phyloP scores from a whole-genome alignment of 176 grass and related monocot species.

The Triticum urartu region DNA sequence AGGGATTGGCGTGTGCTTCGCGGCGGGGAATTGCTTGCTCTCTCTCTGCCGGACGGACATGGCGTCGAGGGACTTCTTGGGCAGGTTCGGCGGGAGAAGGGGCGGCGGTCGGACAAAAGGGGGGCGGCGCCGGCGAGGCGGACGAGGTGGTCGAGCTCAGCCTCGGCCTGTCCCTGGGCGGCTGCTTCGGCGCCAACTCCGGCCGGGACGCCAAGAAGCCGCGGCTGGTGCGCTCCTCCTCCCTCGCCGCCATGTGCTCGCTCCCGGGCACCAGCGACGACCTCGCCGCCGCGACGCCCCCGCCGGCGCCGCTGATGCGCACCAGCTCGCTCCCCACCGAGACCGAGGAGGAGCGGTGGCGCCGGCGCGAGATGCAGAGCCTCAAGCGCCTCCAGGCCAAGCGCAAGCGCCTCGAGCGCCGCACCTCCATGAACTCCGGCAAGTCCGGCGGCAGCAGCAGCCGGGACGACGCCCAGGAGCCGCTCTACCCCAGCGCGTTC shows the following conservation, averaged over 20 bases:
- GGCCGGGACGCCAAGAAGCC: constrained; percentile 50
- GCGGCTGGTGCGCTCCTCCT: constrained; percentile 60
- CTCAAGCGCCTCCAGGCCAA: constrained; percentile 77
- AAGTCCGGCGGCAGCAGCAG: not conserved
- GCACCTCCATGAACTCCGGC: constrained; percentile 68
- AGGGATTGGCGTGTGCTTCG: not conserved
- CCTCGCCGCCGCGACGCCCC: constrained; percentile 16
- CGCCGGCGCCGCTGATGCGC: constrained; percentile 44
- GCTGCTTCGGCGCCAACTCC: constrained; percentile 67
- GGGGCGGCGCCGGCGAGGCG: constrained; percentile 4
- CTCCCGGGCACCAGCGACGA: constrained; percentile 34
- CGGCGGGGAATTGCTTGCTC: not conserved
- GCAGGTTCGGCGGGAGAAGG: constrained; percentile 46
- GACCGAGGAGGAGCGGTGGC: constrained; percentile 57
- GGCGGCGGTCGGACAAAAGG: not conserved
- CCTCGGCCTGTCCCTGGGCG: constrained; percentile 76
- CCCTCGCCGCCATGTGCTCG: constrained; percentile 60
- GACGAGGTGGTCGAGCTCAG: constrained; percentile 75
- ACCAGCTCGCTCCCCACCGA: constrained; percentile 75
- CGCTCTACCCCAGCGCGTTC: constrained; percentile 23
- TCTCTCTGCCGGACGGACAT: not conserved
- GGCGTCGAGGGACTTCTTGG: constrained; percentile 64
- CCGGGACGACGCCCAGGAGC: constrained; percentile 32
- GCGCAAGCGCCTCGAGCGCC: constrained; percentile 79
- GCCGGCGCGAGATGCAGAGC: constrained; percentile 69